phyloP scores from a whole-genome alignment of 352 stramenopile species.

The Stephanocyclus meneghinianus region DNA sequence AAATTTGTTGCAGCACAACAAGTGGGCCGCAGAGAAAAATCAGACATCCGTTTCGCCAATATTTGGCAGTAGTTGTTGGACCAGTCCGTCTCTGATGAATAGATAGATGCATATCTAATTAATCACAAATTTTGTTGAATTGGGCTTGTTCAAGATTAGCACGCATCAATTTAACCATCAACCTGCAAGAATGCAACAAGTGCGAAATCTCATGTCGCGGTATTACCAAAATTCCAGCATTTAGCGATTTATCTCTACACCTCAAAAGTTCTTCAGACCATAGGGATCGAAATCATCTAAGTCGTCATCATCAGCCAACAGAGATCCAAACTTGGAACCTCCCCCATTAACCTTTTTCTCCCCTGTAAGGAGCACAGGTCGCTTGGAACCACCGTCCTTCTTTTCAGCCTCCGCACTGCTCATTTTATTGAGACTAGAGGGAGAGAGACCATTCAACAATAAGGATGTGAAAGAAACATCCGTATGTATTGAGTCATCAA shows the following conservation, averaged over 20 bases:
- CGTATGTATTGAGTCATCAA: conserved; percentile 4
- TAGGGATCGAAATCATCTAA: conserved; percentile 79
- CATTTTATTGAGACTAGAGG: background rate
- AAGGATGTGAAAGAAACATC: conserved; percentile 5
- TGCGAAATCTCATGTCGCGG: too few relatives aligned
- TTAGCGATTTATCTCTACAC: background rate
- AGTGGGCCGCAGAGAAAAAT: conserved; percentile 9
- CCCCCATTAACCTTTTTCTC: background rate
- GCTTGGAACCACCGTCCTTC: background rate
- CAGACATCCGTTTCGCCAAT: background rate
- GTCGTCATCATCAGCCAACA: conserved; percentile 64
- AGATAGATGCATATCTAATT: background rate
- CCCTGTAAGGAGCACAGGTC: background rate
- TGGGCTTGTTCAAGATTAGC: too few relatives aligned
- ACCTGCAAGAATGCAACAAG: too few relatives aligned
- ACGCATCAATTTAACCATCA: too few relatives aligned
- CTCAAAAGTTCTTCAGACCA: conserved; percentile 58
- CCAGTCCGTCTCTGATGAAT: background rate
- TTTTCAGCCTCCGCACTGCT: background rate
- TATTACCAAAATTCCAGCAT: too few relatives aligned
- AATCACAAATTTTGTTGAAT: background rate
- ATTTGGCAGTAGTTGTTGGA: conserved; percentile 9
- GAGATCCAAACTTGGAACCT: conserved; percentile 2
- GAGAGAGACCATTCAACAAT: background rate
- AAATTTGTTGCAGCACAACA: conserved; percentile 26